Evolutionary conservation across 306 rosid genomes (phyloP).

Genomic region (Neltuma alba): DNA sequence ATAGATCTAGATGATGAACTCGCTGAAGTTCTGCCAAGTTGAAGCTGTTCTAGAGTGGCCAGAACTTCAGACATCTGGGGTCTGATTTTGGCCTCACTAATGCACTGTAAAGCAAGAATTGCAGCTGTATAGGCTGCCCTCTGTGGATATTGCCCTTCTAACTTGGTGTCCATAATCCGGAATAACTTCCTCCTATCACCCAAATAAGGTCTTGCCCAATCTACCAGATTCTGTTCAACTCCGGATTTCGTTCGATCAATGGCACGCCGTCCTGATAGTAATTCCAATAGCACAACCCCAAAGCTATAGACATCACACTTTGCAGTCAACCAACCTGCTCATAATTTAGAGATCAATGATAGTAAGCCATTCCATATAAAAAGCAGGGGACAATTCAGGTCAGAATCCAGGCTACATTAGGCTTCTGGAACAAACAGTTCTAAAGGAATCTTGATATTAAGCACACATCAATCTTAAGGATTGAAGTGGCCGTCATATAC

Average conservation of each 20-base stretch:
- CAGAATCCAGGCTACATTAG: too few relatives aligned
- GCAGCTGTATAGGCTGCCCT: slow-evolving; percentile 64
- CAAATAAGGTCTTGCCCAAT: slow-evolving; percentile 69
- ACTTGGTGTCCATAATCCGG: slow-evolving; percentile 77
- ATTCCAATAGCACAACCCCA: slow-evolving; percentile 72
- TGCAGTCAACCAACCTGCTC: slow-evolving; percentile 64
- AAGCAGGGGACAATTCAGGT: too few relatives aligned
- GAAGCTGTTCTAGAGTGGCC: slow-evolving; percentile 53
- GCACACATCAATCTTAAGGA: not conserved
- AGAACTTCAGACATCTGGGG: slow-evolving; percentile 69
- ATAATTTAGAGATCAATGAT: not conserved
- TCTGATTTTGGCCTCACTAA: slow-evolving; percentile 54
- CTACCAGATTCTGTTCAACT: slow-evolving; percentile 62
- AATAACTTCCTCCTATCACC: slow-evolving; percentile 62
- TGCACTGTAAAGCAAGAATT: slow-evolving; percentile 58
- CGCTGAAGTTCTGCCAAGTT: slow-evolving; percentile 41
- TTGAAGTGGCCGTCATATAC: not conserved
- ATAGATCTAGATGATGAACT: slow-evolving; percentile 37
- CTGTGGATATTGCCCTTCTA: slow-evolving; percentile 73
- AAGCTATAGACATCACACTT: slow-evolving; percentile 77
- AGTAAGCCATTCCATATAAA: not conserved
- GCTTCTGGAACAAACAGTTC: not conserved
- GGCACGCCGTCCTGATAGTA: slow-evolving; percentile 68
- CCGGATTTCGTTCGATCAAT: slow-evolving; percentile 56
- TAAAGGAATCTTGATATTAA: not conserved